A percentile compares a stretch with the other conserved stretches of the same genome.
phyloP scores from a whole-genome alignment of 139 green algal species.

The Chlamydomonas sp. region DNA sequence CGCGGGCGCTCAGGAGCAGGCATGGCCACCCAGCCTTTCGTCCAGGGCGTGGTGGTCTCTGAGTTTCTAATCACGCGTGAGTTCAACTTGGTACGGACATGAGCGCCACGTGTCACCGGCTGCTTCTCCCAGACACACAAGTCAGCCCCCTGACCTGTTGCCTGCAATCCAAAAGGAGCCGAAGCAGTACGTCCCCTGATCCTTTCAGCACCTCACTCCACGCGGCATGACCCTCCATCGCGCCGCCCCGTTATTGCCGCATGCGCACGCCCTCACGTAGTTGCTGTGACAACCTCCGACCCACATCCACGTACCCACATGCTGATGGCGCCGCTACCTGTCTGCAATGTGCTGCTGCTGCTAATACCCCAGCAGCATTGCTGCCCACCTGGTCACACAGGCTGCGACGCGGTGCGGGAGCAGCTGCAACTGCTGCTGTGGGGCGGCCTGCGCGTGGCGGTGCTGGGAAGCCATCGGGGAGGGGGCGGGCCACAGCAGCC shows the following conservation, averaged over 20 bases:
- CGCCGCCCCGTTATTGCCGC: background rate
- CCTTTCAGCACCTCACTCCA: background rate
- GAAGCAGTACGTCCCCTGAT: background rate
- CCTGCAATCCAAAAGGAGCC: no score
- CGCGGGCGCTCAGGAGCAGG: background rate
- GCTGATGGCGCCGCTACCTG: no score
- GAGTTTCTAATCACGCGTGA: background rate
- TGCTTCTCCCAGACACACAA: background rate
- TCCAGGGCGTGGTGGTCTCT: background rate
- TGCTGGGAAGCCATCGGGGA: background rate
- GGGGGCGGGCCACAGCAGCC: background rate
- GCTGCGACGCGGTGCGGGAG: conserved; percentile 1
- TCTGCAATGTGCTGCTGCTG: no score
- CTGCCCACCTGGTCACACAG: background rate
- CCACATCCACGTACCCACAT: background rate
- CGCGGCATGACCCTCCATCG: background rate
- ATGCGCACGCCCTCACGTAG: no score
- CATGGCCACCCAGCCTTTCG: background rate
- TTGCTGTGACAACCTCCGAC: background rate
- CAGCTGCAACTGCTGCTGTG: conserved; percentile 22
- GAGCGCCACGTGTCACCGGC: no score
- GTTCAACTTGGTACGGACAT: background rate
- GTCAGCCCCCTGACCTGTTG: no score
- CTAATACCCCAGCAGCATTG: background rate
- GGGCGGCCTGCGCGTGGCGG: conserved; percentile 10